Conservation (phyloP, 495 filamentous ascomycete genomes). For the Darksidea phi region DNA sequence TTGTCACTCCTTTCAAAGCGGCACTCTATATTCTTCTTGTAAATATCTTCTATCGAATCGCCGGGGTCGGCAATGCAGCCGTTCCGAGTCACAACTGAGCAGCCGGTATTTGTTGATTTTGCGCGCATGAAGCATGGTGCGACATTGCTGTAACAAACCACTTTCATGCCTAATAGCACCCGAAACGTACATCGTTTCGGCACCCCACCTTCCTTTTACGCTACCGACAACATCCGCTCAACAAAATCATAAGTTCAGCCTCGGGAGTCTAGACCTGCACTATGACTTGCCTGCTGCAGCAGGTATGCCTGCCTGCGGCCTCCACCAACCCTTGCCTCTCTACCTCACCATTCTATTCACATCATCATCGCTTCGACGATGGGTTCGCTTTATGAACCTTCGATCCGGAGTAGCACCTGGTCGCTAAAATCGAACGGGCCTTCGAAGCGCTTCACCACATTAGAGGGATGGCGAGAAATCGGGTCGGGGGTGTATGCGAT, state of each 20-base stretch:
- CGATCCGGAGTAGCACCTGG: slow-evolving; percentile 10
- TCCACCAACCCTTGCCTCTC: not conserved
- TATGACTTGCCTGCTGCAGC: not conserved
- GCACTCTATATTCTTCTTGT: no score
- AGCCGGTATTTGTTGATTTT: not conserved
- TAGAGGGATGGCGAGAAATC: slow-evolving; percentile 24
- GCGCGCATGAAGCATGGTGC: not conserved
- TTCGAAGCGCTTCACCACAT: slow-evolving; percentile 19
- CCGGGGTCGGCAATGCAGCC: no score
- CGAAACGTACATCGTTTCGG: not conserved
- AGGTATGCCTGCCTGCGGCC: not conserved
- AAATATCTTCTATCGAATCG: no score
- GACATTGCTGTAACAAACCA: not conserved
- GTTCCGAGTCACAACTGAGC: no score
- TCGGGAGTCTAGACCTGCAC: not conserved
- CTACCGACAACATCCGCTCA: not conserved
- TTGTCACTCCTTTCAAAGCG: not conserved
- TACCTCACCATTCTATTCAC: not conserved
- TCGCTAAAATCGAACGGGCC: slow-evolving; percentile 1
- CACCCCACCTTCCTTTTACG: not conserved
- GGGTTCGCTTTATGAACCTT: slow-evolving; percentile 18
- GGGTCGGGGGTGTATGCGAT: slow-evolving; percentile 22
- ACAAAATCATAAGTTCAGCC: not conserved
- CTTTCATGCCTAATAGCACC: not conserved
- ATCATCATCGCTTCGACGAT: slow-evolving; percentile 3